These are phyloP conservation scores for Przewalskia tangutica DNA, from an alignment of 257 asterid genomes.

Conservation along the genomic window DNA sequence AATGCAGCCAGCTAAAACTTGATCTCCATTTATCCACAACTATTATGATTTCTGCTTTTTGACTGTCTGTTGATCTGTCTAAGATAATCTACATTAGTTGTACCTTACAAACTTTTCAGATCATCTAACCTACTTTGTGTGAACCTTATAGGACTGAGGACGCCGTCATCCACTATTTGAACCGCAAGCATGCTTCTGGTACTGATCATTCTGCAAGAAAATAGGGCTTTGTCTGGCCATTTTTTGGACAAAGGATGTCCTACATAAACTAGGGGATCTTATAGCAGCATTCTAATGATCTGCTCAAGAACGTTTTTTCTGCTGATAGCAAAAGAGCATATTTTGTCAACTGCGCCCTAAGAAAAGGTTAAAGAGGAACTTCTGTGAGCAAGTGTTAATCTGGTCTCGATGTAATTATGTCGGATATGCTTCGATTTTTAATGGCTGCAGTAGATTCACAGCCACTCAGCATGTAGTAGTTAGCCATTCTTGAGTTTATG, in stretches of 20 bases:
- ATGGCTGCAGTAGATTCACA: background rate
- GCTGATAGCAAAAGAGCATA: background rate
- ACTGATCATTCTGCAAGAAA: conserved; percentile 3
- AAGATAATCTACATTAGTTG: background rate
- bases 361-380: background rate
- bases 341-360: background rate
- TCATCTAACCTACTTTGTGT: conserved; percentile 1
- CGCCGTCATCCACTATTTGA: conserved; percentile 61
- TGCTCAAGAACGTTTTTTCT: background rate
- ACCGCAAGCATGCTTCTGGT: conserved; percentile 48
- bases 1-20: background rate
- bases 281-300: background rate
- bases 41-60: background rate
- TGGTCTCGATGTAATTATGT: background rate
- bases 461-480: background rate
- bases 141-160: conserved; percentile 49
- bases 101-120: background rate
- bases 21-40: background rate
- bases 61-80: background rate
- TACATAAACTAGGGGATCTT: background rate
- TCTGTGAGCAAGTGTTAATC: background rate
- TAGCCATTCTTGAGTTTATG: background rate
- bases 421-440: background rate
- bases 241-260: background rate
- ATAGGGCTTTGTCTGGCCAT: background rate